phyloP scores from a whole-genome alignment of 805 yeast genomes.

The Candida cerambycidarum region DNA sequence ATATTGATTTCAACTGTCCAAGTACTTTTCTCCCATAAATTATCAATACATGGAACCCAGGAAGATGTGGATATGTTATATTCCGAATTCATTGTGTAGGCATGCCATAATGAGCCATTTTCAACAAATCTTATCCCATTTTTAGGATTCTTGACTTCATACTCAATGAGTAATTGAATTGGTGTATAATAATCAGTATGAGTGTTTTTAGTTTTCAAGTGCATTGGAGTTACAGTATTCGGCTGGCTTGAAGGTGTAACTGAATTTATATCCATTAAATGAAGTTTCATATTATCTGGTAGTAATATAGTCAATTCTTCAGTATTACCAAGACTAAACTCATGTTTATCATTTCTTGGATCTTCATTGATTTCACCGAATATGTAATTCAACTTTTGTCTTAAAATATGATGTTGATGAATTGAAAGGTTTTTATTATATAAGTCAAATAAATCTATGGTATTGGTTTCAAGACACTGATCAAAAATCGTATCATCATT shows the following conservation, averaged over 20 bases:
- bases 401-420: conserved; percentile 59
- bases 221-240: conserved; percentile 33
- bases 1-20: conserved; percentile 90
- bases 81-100: conserved; percentile 79
- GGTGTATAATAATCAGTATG: conserved; percentile 59
- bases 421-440: conserved; percentile 41
- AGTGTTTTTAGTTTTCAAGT: conserved; percentile 36
- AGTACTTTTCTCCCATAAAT: conserved; percentile 80
- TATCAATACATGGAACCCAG: conserved; percentile 98
- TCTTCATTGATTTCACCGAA: conserved; percentile 48
- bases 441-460: conserved; percentile 41
- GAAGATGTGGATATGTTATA: conserved; percentile 80
- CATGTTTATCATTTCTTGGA: conserved; percentile 17
- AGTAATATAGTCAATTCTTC: conserved; percentile 64
- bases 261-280: conserved; percentile 32
- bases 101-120: conserved; percentile 64
- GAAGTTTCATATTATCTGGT: conserved; percentile 66
- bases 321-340: conserved; percentile 38
- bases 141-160: conserved; percentile 60
- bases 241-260: conserved; percentile 32
- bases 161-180: conserved; percentile 66
- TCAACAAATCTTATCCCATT: conserved; percentile 79
- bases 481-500: conserved; percentile 33
- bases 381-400: conserved; percentile 52
- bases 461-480: conserved; percentile 22